Conservation (phyloP, 2,329 filamentous ascomycete species). For the Alternaria tenuissima region DNA sequence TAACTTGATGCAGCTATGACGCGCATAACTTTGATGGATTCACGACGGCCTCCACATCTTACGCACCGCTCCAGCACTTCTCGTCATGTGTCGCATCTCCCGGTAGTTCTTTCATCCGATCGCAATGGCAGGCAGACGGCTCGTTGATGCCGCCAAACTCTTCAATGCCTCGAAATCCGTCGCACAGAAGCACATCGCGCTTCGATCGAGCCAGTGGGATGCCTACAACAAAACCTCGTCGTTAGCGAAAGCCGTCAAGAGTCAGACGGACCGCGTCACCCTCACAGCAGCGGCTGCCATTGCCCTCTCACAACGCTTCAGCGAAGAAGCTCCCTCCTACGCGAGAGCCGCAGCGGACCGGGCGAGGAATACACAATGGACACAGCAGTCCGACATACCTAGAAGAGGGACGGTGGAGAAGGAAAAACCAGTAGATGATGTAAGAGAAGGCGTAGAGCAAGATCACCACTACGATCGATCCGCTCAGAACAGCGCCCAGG, state of each 20-base stretch:
- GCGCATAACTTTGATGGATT: conserved; percentile 31
- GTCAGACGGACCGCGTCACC: conserved; percentile 68
- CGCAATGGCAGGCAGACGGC: conserved; percentile 60
- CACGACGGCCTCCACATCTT: conserved; percentile 12
- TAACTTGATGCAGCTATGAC: conserved; percentile 42
- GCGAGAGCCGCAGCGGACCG: conserved; percentile 34
- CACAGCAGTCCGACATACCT: conserved; percentile 37
- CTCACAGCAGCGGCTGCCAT: conserved; percentile 68
- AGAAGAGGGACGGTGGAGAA: conserved; percentile 41
- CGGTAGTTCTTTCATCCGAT: conserved; percentile 25
- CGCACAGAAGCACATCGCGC: conserved; percentile 63
- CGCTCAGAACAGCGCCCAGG: conserved; percentile 50
- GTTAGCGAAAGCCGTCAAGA: conserved; percentile 68
- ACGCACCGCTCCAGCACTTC: conserved; percentile 7
- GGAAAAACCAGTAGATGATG: conserved; percentile 24
- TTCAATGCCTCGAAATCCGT: conserved; percentile 58
- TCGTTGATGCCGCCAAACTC: conserved; percentile 61
- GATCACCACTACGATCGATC: conserved; percentile 61
- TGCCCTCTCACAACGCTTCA: conserved; percentile 65
- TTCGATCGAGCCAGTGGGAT: conserved; percentile 69
- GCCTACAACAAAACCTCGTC: conserved; percentile 71
- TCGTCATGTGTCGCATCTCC: conserved; percentile 22
- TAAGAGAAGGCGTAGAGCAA: conserved; percentile 56
- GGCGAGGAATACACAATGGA: conserved; percentile 26
- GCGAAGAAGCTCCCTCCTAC: conserved; percentile 57